These are phyloP conservation scores for Bathelium albidoporum DNA, from an alignment of 495 filamentous ascomycete species.

Conservation along the genomic window DNA sequence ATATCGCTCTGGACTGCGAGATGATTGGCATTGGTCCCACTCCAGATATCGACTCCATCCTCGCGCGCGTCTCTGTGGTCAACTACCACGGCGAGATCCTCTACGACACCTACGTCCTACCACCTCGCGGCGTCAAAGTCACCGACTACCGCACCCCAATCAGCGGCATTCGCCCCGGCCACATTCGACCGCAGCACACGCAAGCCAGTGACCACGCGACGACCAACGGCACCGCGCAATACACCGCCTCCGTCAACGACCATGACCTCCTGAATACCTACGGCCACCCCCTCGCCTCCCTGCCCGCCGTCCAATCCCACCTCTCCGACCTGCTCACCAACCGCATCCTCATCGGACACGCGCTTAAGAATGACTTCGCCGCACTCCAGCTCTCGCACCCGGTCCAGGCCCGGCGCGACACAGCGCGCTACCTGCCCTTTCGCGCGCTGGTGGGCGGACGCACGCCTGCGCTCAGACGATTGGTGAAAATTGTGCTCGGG, in stretches of 20 bases:
- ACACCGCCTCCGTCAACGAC: conserved; percentile 63
- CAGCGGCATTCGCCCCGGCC: conserved; percentile 61
- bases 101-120: conserved; percentile 82
- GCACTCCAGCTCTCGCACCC: conserved; percentile 69
- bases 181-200: conserved; percentile 49
- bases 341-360: conserved; percentile 77
- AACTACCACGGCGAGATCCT: conserved; percentile 86
- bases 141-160: conserved; percentile 84
- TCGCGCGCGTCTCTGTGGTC: conserved; percentile 78
- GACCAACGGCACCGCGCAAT: conserved; percentile 54
- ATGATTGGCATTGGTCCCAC: conserved; percentile 82
- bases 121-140: conserved; percentile 50
- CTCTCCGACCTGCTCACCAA: conserved; percentile 62
- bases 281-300: conserved; percentile 22
- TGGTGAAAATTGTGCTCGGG: conserved; percentile 69
- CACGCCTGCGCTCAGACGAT: conserved; percentile 63
- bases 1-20: conserved; percentile 89
- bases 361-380: conserved; percentile 75
- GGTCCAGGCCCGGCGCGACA: conserved; percentile 69
- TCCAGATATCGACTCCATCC: conserved; percentile 45
- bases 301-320: conserved; percentile 63
- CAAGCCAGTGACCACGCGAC: conserved; percentile 67
- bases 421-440: conserved; percentile 64
- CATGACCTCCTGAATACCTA: conserved; percentile 52
- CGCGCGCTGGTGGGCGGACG: conserved; percentile 62